Evolutionary conservation across 768 basidiomycete genomes (phyloP).

Genomic region (Kwoniella heveanensis): DNA sequence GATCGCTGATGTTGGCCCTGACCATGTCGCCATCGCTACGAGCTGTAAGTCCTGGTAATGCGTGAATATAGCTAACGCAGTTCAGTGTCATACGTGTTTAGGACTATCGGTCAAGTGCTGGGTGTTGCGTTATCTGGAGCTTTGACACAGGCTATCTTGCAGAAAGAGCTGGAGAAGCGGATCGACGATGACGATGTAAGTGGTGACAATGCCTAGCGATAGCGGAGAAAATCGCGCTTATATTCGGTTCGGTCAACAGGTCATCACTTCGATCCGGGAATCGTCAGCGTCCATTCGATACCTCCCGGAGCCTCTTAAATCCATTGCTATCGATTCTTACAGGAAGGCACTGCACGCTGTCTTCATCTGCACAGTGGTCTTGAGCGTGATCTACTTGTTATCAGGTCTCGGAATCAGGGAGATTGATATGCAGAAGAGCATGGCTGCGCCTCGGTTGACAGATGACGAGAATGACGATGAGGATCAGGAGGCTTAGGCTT

Average conservation of each 20-base stretch:
- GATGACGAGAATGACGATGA: conserved; percentile 6
- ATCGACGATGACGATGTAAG: conserved; percentile 65
- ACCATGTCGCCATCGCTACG: conserved; percentile 71
- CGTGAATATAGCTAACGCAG: conserved; percentile 59
- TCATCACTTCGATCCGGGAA: conserved; percentile 50
- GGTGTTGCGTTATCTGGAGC: conserved; percentile 88
- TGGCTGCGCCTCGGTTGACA: conserved; percentile 1
- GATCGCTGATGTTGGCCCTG: conserved; percentile 76
- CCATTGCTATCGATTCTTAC: conserved; percentile 47
- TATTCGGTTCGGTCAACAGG: conserved; percentile 30
- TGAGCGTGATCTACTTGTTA: conserved; percentile 31
- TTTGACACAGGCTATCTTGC: conserved; percentile 76
- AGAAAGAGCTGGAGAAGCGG: conserved; percentile 67
- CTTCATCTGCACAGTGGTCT: conserved; percentile 41
- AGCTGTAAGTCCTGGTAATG: conserved; percentile 81
- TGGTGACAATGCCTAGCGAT: background rate
- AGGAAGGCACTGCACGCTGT: conserved; percentile 45
- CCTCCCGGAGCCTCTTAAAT: conserved; percentile 34
- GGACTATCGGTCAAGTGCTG: conserved; percentile 91
- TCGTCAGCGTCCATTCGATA: conserved; percentile 50
- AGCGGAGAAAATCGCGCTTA: too few relatives aligned
- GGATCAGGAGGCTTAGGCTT: background rate
- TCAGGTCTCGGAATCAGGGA: conserved; percentile 40
- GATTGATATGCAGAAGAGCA: conserved; percentile 29
- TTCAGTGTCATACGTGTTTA: conserved; percentile 88